These are phyloP conservation scores for Trichoderma atrobrunneum DNA, from an alignment of 2,329 filamentous ascomycete genomes.

Conservation along the genomic window DNA sequence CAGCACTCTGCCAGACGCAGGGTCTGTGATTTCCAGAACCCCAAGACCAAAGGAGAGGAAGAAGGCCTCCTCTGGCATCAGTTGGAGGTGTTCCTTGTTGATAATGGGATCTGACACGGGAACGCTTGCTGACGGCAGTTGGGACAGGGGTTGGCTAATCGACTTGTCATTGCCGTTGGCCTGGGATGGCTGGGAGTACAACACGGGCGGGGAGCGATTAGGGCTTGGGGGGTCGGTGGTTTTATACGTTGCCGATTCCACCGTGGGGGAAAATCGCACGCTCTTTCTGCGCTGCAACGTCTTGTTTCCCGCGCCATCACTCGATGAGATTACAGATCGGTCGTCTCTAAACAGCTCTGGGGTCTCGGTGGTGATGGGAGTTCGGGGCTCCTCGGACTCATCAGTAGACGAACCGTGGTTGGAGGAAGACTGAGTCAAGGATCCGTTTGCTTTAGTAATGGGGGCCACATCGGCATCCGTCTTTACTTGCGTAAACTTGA, in stretches of 20 bases:
- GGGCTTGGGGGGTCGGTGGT: constrained; percentile 52
- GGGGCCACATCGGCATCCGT: neutral
- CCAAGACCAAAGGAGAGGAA: constrained; percentile 84
- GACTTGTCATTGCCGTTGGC: constrained; percentile 24
- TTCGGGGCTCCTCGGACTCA: constrained; percentile 13
- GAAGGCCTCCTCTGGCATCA: constrained; percentile 87
- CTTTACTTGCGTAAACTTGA: neutral
- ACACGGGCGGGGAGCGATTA: constrained; percentile 30
- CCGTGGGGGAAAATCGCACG: constrained; percentile 66
- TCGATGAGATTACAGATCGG: constrained; percentile 21
- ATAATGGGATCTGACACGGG: constrained; percentile 29
- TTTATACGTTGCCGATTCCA: constrained; percentile 62
- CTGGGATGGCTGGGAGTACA: constrained; percentile 22
- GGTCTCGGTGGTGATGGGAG: constrained; percentile 18
- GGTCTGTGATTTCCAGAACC: constrained; percentile 61
- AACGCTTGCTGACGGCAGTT: neutral
- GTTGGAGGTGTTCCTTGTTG: constrained; percentile 80
- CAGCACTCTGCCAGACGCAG: constrained; percentile 44
- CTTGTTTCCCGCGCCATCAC: constrained; percentile 25
- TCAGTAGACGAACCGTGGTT: constrained; percentile 10
- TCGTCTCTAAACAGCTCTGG: constrained; percentile 1
- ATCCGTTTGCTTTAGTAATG: neutral
- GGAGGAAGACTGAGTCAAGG: neutral
- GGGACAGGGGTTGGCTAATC: neutral
- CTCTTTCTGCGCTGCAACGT: constrained; percentile 54